A percentile compares a stretch with the other conserved stretches of the same genome.
Conservation (phyloP, 208 protist species). For the Leishmania guyanensis region DNA sequence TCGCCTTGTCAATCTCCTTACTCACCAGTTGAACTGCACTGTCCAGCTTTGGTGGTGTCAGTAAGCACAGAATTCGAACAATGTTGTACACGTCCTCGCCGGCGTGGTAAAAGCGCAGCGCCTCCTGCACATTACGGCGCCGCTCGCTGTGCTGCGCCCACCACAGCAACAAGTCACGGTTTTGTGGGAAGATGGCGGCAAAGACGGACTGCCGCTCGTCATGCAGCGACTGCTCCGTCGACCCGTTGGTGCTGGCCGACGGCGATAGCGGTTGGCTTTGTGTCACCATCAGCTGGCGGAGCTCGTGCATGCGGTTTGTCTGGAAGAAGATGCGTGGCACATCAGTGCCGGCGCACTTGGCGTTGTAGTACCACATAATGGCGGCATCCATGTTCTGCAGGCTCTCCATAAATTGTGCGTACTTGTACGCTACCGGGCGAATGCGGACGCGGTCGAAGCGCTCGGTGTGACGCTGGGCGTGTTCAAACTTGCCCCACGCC, state of each 20-base stretch:
- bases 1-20: constrained; percentile 61
- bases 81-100: constrained; percentile 88
- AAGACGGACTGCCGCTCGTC: constrained; percentile 44
- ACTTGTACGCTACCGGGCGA: constrained; percentile 92
- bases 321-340: constrained; percentile 95
- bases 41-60: constrained; percentile 77
- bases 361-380: constrained; percentile 93
- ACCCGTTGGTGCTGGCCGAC: constrained; percentile 10
- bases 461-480: constrained; percentile 90
- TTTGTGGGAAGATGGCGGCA: constrained; percentile 62
- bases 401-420: constrained; percentile 95
- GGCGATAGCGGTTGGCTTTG: constrained; percentile 18
- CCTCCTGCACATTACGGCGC: constrained; percentile 77
- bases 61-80: constrained; percentile 91
- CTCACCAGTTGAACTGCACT: constrained; percentile 86
- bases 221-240: background rate
- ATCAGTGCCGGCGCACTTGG: constrained; percentile 87
- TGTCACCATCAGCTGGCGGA: constrained; percentile 84
- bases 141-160: constrained; percentile 94
- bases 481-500: constrained; percentile 94
- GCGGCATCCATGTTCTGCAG: constrained; percentile 92
- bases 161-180: constrained; percentile 90
- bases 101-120: constrained; percentile 91
- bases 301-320: constrained; percentile 74
- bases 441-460: constrained; percentile 94